Evolutionary conservation across 331 rosid genomes (phyloP).

Genomic region (Pyrus hybrid): DNA sequence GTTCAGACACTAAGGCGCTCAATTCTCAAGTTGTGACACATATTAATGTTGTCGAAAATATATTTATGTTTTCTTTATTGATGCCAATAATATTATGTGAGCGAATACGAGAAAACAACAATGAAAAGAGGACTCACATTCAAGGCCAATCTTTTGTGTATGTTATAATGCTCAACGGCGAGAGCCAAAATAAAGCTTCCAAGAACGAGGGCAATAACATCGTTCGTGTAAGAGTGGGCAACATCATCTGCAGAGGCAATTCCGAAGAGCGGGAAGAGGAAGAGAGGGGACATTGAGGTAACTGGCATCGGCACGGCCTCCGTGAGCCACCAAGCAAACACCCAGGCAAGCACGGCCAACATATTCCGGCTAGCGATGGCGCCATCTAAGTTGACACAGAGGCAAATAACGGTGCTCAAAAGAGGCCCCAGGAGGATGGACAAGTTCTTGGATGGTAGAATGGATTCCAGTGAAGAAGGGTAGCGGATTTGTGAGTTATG

Average conservation of each 20-base stretch:
- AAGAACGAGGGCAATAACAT: slow-evolving; percentile 65
- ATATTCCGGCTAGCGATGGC: slow-evolving; percentile 36
- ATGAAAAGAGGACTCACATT: slow-evolving; percentile 35
- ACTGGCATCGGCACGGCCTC: slow-evolving; percentile 76
- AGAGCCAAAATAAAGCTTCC: slow-evolving; percentile 84
- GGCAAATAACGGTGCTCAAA: slow-evolving; percentile 28
- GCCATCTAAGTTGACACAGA: slow-evolving; percentile 39
- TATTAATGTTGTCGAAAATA: no score
- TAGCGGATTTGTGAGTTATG: not conserved
- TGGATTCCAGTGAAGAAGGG: slow-evolving; percentile 10
- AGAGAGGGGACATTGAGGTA: slow-evolving; percentile 75
- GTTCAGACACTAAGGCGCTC: no score
- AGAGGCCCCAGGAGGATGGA: slow-evolving; percentile 52
- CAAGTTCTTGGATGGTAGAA: slow-evolving; percentile 27
- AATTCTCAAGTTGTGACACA: no score
- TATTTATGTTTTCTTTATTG: no score
- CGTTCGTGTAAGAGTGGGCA: slow-evolving; percentile 74
- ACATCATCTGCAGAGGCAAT: slow-evolving; percentile 58
- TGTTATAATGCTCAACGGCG: slow-evolving; percentile 77
- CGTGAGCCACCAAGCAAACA: slow-evolving; percentile 74
- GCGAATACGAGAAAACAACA: not conserved
- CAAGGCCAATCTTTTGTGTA: slow-evolving; percentile 71
- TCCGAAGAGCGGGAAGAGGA: slow-evolving; percentile 67
- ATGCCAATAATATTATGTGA: no score
- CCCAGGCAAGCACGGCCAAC: slow-evolving; percentile 68